Evolutionary conservation across 179 eudicot genomes (phyloP).

Genomic region (Gypsophila paniculata): DNA sequence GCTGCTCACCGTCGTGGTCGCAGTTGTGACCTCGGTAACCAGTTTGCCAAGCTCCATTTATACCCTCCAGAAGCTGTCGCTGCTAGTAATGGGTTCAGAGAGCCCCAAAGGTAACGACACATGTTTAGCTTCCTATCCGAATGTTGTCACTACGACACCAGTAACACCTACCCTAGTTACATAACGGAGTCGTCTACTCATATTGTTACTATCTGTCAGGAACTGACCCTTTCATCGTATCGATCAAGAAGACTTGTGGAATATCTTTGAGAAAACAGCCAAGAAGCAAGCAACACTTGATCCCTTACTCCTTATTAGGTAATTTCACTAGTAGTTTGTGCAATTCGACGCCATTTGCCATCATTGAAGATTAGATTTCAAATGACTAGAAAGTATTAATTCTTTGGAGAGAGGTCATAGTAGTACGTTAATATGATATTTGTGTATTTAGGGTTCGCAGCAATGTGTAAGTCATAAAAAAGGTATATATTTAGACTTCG

Average conservation of each 20-base stretch:
- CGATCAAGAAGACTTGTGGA: background rate
- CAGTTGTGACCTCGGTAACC: constrained; percentile 49
- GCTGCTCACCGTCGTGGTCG: constrained; percentile 44
- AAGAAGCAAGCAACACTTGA: background rate
- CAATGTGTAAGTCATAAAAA: background rate
- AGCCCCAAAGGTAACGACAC: constrained; percentile 23
- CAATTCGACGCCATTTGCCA: constrained; percentile 12
- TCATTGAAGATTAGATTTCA: constrained; percentile 8
- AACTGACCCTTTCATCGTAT: constrained; percentile 7
- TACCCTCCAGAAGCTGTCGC: constrained; percentile 36
- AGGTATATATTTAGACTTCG: background rate
- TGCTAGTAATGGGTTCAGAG: constrained; percentile 26
- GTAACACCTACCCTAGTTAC: too few relatives aligned
- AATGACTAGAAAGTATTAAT: background rate
- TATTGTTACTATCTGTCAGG: constrained; percentile 12
- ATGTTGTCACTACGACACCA: too few relatives aligned
- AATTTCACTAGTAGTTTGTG: constrained; percentile 2
- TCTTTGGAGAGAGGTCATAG: constrained; percentile 4
- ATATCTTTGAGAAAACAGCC: background rate
- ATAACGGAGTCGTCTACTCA: background rate
- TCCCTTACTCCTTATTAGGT: background rate
- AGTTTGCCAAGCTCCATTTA: constrained; percentile 26
- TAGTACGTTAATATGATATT: background rate
- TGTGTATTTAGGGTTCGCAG: too few relatives aligned
- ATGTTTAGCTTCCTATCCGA: background rate